Evolutionary conservation across 2,329 filamentous ascomycete genomes (phyloP).

Genomic region (Cryphonectria nitschkei): DNA sequence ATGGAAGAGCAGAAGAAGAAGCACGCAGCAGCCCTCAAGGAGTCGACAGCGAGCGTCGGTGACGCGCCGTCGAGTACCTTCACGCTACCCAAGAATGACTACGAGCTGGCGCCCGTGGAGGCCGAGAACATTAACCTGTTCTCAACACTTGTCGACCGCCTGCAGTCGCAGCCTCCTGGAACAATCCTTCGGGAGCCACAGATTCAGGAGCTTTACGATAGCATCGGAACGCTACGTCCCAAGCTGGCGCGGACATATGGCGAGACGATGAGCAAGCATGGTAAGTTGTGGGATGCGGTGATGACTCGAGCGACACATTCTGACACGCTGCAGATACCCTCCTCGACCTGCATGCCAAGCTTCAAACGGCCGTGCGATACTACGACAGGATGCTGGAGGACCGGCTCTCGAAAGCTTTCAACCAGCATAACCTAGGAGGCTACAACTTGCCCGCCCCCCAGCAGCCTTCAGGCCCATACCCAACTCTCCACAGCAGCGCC

Average conservation of each 20-base stretch:
- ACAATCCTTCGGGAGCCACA: constrained; percentile 97
- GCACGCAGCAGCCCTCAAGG: constrained; percentile 81
- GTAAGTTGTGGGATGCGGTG: constrained; percentile 51
- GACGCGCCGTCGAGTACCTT: constrained; percentile 55
- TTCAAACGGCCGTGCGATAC: constrained; percentile 94
- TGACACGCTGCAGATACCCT: constrained; percentile 72
- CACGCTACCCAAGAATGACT: constrained; percentile 80
- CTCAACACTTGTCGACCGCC: constrained; percentile 86
- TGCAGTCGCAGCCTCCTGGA: constrained; percentile 93
- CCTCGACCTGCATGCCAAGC: constrained; percentile 89
- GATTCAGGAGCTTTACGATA: constrained; percentile 97
- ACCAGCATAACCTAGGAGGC: constrained; percentile 72
- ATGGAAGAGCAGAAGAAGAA: constrained; percentile 98
- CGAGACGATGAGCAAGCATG: constrained; percentile 99
- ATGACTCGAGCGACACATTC: constrained; percentile 39
- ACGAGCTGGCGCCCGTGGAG: constrained; percentile 90
- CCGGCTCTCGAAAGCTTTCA: constrained; percentile 88
- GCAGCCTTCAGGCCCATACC: constrained; percentile 68
- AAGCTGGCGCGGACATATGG: constrained; percentile 95
- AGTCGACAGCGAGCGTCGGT: constrained; percentile 58
- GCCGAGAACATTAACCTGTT: constrained; percentile 98
- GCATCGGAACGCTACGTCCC: constrained; percentile 88
- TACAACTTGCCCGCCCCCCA: constrained; percentile 61
- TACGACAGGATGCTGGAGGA: constrained; percentile 99
- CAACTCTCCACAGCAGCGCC: constrained; percentile 64